A percentile compares a stretch with the other conserved stretches of the same genome.
These are phyloP conservation scores for Curvularia hawaiiensis DNA, from an alignment of 2,329 filamentous ascomycete genomes.

Conservation along the genomic window DNA sequence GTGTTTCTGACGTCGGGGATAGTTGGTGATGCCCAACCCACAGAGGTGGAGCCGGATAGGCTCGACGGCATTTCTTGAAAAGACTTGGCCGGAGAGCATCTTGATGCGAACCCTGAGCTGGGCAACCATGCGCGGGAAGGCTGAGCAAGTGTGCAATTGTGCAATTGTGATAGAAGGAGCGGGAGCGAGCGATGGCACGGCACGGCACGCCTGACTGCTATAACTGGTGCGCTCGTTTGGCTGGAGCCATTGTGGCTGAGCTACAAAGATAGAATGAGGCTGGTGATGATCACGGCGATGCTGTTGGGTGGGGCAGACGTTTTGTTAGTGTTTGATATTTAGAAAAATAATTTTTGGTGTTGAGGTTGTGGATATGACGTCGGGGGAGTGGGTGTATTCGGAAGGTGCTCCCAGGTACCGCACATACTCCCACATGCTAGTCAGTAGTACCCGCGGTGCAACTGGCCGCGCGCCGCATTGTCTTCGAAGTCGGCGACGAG, in stretches of 20 bases:
- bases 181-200: conserved; percentile 9
- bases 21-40: conserved; percentile 2
- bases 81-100: too few species aligned
- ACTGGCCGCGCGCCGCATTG: neutral
- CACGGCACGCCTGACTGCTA: conserved; percentile 8
- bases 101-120: neutral
- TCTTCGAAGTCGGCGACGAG: neutral
- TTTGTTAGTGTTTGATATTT: neutral
- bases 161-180: neutral
- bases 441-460: neutral
- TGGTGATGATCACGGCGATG: neutral
- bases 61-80: neutral
- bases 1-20: neutral
- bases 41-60: neutral
- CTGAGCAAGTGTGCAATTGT: conserved; percentile 6
- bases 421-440: neutral
- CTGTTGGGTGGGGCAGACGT: neutral
- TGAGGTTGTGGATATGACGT: neutral
- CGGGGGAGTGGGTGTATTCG: neutral
- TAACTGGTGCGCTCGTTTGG: neutral
- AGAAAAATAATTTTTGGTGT: neutral
- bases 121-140: neutral
- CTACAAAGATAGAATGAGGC: conserved; percentile 1
- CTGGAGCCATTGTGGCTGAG: conserved; percentile 14
- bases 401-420: neutral